These are phyloP conservation scores for Magnusiomyces ingens DNA, from an alignment of 1,139 yeast species.

Conservation along the genomic window DNA sequence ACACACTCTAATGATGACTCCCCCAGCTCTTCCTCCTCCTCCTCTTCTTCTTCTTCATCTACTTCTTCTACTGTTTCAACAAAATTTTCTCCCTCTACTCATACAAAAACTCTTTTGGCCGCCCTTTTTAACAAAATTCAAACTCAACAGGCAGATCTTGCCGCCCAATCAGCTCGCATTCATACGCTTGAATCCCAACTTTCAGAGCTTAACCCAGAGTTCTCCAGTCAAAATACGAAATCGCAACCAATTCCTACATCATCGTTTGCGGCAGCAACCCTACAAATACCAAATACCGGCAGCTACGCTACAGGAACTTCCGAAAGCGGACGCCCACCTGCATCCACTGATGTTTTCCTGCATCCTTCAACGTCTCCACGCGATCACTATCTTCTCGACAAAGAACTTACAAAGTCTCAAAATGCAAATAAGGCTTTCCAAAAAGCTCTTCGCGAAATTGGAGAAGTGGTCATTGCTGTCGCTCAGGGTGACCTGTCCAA, in stretches of 20 bases:
- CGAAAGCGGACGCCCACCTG: background rate
- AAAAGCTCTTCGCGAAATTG: slow-evolving; percentile 69
- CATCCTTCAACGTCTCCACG: slow-evolving; percentile 15
- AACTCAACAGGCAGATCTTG: slow-evolving; percentile 35
- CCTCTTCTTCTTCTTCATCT: background rate
- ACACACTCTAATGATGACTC: no score
- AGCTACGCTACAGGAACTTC: no score
- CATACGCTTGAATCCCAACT: slow-evolving; percentile 34
- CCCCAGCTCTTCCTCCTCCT: background rate
- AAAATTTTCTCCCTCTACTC: slow-evolving; percentile 1
- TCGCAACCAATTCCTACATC: slow-evolving; percentile 29
- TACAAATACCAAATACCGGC: no score
- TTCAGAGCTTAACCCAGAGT: slow-evolving; percentile 24
- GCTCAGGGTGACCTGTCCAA: slow-evolving; percentile 81
- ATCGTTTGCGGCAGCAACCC: no score
- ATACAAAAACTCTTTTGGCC: slow-evolving; percentile 11
- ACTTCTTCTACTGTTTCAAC: background rate
- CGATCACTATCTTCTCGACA: slow-evolving; percentile 32
- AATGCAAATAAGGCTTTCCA: slow-evolving; percentile 70
- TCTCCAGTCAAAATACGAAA: slow-evolving; percentile 6
- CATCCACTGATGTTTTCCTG: no score
- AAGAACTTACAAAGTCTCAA: slow-evolving; percentile 47
- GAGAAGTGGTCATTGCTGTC: slow-evolving; percentile 74
- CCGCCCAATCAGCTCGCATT: slow-evolving; percentile 33
- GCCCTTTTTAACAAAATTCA: slow-evolving; percentile 31